phyloP scores from a whole-genome alignment of 2,329 filamentous ascomycete genomes.

The Cladosporium sp. region DNA sequence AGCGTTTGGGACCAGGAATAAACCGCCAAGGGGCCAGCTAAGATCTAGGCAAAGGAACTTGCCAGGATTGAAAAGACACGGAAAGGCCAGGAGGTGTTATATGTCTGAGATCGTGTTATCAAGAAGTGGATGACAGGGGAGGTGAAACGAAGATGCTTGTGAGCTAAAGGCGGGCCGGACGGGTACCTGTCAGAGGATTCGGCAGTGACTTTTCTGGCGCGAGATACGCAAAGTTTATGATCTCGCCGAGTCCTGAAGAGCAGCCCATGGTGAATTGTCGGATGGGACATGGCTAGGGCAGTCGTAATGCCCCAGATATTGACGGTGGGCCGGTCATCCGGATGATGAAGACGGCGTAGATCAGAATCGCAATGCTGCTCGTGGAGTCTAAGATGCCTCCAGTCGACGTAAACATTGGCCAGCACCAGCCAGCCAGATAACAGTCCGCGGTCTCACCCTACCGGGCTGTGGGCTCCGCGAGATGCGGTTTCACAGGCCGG shows the following conservation, averaged over 20 bases:
- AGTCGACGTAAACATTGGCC: neutral
- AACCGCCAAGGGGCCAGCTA: neutral
- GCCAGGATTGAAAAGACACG: neutral
- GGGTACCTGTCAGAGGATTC: conserved; percentile 4
- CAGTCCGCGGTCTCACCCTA: neutral
- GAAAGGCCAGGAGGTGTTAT: conserved; percentile 1
- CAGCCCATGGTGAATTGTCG: neutral
- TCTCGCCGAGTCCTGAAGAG: neutral
- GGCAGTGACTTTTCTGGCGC: neutral
- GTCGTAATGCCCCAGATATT: neutral
- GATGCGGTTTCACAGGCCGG: neutral
- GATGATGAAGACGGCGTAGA: neutral
- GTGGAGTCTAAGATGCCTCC: too few species aligned
- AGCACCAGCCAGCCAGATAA: neutral
- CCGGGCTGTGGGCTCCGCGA: neutral
- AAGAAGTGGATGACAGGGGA: neutral
- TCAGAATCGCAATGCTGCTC: neutral
- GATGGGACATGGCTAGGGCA: neutral
- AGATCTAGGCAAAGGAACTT: neutral
- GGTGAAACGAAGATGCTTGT: neutral
- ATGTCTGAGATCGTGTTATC: conserved; percentile 3
- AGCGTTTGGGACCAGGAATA: neutral
- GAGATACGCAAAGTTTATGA: neutral
- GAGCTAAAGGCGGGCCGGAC: neutral
- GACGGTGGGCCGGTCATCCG: too few species aligned